Conservation (phyloP, 2,329 filamentous ascomycete genomes). For the Trichoderma pleuroti region DNA sequence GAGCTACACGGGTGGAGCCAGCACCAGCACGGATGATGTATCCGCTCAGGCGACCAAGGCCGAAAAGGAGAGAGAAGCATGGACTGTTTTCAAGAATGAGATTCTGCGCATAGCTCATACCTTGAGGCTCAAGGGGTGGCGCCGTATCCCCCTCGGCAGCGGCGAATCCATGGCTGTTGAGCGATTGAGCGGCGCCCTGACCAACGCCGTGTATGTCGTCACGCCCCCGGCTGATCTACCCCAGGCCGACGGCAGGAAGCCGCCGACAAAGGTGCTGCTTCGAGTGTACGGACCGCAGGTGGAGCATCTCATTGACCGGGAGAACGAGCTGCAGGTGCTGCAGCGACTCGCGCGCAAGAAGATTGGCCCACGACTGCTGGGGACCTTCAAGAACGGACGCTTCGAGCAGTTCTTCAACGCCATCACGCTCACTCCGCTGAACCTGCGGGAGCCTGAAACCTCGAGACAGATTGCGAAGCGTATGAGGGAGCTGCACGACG, state of each 20-base stretch:
- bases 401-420: constrained; percentile 95
- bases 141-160: constrained; percentile 69
- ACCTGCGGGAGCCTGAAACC: constrained; percentile 76
- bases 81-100: constrained; percentile 86
- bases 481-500: constrained; percentile 93
- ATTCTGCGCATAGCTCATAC: constrained; percentile 89
- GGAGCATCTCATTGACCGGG: constrained; percentile 90
- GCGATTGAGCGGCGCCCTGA: constrained; percentile 84
- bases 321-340: constrained; percentile 83
- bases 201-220: constrained; percentile 95
- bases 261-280: constrained; percentile 69
- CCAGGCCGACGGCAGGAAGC: constrained; percentile 40
- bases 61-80: constrained; percentile 70
- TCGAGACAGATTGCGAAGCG: constrained; percentile 94
- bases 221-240: constrained; percentile 67
- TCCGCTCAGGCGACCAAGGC: constrained; percentile 39
- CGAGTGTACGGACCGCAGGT: constrained; percentile 94
- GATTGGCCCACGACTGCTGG: constrained; percentile 86
- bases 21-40: constrained; percentile 40
- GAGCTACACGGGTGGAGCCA: constrained; percentile 59
- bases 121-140: constrained; percentile 85
- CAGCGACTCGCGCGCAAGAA: constrained; percentile 83
- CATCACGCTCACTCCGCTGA: constrained; percentile 69
- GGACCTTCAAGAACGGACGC: constrained; percentile 89
- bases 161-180: constrained; percentile 68